phyloP scores from a whole-genome alignment of 768 basidiomycete genomes.

The Hemileccinum impolitum region DNA sequence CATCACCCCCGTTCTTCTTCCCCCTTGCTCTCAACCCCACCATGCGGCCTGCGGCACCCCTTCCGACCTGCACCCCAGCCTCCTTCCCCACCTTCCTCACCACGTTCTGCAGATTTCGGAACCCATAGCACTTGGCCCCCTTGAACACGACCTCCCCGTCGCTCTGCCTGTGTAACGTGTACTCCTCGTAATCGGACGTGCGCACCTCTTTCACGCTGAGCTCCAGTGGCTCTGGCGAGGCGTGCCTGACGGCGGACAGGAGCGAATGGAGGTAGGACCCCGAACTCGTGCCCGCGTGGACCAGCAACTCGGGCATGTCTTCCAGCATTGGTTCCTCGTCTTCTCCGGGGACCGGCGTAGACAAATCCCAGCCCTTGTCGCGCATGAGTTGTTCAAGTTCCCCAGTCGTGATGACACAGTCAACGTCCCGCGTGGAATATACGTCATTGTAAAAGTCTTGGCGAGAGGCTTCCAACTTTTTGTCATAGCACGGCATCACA shows the following conservation, averaged over 20 bases:
- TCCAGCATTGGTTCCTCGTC: constrained; percentile 17
- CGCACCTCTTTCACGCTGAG: constrained; percentile 60
- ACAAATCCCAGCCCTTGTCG: constrained; percentile 79
- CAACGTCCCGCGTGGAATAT: constrained; percentile 87
- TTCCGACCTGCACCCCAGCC: constrained; percentile 66
- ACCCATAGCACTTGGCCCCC: constrained; percentile 95
- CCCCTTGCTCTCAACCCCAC: constrained; percentile 26
- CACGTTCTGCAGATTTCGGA: constrained; percentile 94
- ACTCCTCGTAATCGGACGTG: constrained; percentile 76
- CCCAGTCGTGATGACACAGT: constrained; percentile 96
- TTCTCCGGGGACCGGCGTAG: constrained; percentile 52
- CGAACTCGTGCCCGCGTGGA: constrained; percentile 82
- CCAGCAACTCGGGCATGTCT: constrained; percentile 66
- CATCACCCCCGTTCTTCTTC: constrained; percentile 34
- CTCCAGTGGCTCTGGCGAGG: constrained; percentile 43
- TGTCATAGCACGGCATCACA: constrained; percentile 99
- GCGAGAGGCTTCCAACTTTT: constrained; percentile 96
- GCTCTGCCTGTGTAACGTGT: constrained; percentile 44
- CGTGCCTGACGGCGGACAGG: constrained; percentile 49
- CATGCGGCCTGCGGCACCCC: constrained; percentile 59
- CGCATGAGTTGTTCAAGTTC: constrained; percentile 84
- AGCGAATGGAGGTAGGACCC: constrained; percentile 89
- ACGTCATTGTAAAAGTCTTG: constrained; percentile 85
- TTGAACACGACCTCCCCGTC: constrained; percentile 73
- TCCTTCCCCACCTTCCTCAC: constrained; percentile 91